Evolutionary conservation across 257 asterid genomes (phyloP).

Genomic region (Jacaranda mimosifolia): DNA sequence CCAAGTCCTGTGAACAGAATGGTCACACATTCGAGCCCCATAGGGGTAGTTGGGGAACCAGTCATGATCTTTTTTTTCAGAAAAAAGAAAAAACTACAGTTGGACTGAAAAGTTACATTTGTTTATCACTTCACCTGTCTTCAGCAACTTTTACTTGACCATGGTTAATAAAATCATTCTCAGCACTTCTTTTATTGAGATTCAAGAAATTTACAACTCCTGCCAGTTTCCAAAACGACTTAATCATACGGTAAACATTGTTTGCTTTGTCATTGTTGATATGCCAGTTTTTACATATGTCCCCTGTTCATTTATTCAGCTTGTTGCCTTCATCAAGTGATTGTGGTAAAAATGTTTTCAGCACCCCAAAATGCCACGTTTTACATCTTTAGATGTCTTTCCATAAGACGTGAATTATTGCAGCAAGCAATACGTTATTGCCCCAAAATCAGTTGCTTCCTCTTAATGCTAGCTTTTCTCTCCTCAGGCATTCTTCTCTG

Average conservation of each 20-base stretch:
- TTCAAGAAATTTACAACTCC: background rate
- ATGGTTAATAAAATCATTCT: background rate
- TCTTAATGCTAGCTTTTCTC: constrained; percentile 7
- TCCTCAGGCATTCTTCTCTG: constrained; percentile 66
- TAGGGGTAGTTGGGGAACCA: no score
- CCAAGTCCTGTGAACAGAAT: no score
- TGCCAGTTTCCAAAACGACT: background rate
- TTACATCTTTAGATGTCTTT: background rate
- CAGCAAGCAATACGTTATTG: background rate
- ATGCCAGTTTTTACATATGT: background rate
- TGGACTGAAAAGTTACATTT: background rate
- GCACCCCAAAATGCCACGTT: background rate
- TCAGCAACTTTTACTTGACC: background rate
- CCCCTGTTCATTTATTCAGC: background rate
- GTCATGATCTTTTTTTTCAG: no score
- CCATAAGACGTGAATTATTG: constrained; percentile 12
- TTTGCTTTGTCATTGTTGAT: background rate
- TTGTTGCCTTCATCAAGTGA: background rate
- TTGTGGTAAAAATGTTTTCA: background rate
- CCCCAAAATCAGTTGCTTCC: constrained; percentile 9
- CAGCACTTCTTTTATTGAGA: background rate
- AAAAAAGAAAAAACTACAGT: background rate
- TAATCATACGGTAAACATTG: background rate
- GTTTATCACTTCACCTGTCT: background rate
- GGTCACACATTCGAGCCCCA: no score